Evolutionary conservation across 805 yeast genomes (phyloP).

Genomic region (Sugiyamaella lignohabitans): DNA sequence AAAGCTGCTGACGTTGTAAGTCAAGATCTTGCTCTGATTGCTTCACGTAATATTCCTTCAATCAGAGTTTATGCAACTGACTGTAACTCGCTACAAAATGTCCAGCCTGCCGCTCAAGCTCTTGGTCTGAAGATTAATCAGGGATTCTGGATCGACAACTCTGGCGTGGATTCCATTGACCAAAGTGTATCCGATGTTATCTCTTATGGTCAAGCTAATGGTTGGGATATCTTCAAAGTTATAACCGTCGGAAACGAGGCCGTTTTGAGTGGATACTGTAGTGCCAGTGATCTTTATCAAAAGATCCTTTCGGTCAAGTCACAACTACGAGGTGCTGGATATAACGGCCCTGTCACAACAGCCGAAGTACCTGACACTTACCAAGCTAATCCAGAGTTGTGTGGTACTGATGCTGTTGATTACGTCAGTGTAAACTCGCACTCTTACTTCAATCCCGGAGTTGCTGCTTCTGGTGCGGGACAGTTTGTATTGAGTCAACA

Average conservation of each 20-base stretch:
- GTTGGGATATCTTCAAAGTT: slow-evolving; percentile 71
- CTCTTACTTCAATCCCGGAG: slow-evolving; percentile 65
- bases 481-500: slow-evolving; percentile 60
- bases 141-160: slow-evolving; percentile 72
- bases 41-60: slow-evolving; percentile 52
- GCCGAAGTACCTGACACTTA: slow-evolving; percentile 85
- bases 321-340: slow-evolving; percentile 60
- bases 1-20: slow-evolving; percentile 49
- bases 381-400: slow-evolving; percentile 56
- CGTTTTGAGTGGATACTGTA: slow-evolving; percentile 51
- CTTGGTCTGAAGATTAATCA: slow-evolving; percentile 73
- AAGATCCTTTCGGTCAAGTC: slow-evolving; percentile 62
- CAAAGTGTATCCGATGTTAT: slow-evolving; percentile 49
- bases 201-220: slow-evolving; percentile 42
- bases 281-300: slow-evolving; percentile 53
- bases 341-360: slow-evolving; percentile 68
- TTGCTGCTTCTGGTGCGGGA: slow-evolving; percentile 66
- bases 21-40: slow-evolving; percentile 53
- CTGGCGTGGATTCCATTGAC: slow-evolving; percentile 68
- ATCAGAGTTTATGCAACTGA: slow-evolving; percentile 84
- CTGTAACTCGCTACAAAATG: slow-evolving; percentile 61
- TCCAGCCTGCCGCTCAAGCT: slow-evolving; percentile 51
- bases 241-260: slow-evolving; percentile 90
- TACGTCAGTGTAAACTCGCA: slow-evolving; percentile 81
- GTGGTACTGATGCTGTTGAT: slow-evolving; percentile 64